A percentile compares a stretch with the other conserved stretches of the same genome.
Evolutionary conservation across 2,329 filamentous ascomycete genomes (phyloP).

Genomic region (Pseudocercospora cruenta): DNA sequence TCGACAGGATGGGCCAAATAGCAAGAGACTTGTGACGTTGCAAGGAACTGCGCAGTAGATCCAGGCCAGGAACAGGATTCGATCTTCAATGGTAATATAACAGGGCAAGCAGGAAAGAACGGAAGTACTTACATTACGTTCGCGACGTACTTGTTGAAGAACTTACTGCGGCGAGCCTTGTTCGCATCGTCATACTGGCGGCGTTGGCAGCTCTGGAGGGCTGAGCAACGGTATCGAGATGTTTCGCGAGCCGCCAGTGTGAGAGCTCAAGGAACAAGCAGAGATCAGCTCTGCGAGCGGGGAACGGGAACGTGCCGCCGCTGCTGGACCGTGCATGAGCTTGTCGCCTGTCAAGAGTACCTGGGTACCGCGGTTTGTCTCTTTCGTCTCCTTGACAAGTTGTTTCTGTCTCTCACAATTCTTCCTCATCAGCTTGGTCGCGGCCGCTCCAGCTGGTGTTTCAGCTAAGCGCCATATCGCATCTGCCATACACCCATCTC

Average conservation of each 20-base stretch:
- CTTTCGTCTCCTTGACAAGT: neutral
- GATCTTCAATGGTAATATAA: neutral
- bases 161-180: neutral
- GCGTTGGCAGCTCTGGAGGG: neutral
- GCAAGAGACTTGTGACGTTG: neutral
- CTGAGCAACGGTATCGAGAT: neutral
- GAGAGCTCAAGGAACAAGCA: neutral
- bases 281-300: neutral
- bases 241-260: neutral
- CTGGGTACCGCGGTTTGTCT: neutral
- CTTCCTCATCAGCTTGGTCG: neutral
- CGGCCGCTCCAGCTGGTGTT: neutral
- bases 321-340: neutral
- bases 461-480: neutral
- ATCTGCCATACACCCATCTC: neutral
- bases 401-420: neutral
- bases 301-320: neutral
- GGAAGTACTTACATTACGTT: neutral
- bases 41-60: neutral
- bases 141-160: neutral
- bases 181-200: constrained; percentile 4
- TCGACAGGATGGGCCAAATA: neutral
- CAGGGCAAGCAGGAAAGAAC: neutral
- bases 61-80: neutral
- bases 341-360: neutral